Evolutionary conservation across 1,284 basidiomycete genomes (phyloP), one percentile per base, ranked within the genome.

Genomic region (Tylopilus sp.): DNA sequence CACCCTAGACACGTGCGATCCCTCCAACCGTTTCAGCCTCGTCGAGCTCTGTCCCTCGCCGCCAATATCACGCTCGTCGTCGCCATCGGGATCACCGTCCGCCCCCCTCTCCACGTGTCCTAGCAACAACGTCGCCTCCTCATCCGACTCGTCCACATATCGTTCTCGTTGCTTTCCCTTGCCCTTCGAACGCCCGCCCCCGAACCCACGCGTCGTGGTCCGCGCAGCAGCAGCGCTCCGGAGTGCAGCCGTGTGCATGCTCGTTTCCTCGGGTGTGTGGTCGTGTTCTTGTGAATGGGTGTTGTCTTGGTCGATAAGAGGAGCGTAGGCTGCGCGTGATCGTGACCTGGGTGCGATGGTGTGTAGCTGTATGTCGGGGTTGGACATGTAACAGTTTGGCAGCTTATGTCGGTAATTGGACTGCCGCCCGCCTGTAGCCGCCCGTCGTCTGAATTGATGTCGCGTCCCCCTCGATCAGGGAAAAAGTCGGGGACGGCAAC

Each of bases 291-390:
- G 61, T 50, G 67, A 61, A 58, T 68, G 64, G 57, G 68, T 59
- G 56, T 67, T 66, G 57, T 72, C 66, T 60, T 71, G 65, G 57
- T 70, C 68, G 54, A 58, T 63, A 43, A 83, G 72, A 62, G 73
- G 75, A 58, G 72, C 63, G 71, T 83, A 82, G 54, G 75, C 76
- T 57, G 73, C 66, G 68, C 73, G 74, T 56, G 72, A 63, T 63
- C 73, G 73, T 59, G 72, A 66, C 60, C 59, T 75, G 69, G 76
- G 73, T 78, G 79, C 73, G 65, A 88, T 73, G 61, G 76, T 75
- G 63, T 76, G 82, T 55, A 89, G 73, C 43, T 83, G 84, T 70
- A 88, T 88, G 75, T 87, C 86, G 71, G 85, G 81, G 55, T 44
- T 63, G 53, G 66, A 62, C 65, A 69, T 66, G 65, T 61, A 67